Base-by-base conservation (phyloP, 306 rosid species). In the Potentilla sterilis region DNA sequence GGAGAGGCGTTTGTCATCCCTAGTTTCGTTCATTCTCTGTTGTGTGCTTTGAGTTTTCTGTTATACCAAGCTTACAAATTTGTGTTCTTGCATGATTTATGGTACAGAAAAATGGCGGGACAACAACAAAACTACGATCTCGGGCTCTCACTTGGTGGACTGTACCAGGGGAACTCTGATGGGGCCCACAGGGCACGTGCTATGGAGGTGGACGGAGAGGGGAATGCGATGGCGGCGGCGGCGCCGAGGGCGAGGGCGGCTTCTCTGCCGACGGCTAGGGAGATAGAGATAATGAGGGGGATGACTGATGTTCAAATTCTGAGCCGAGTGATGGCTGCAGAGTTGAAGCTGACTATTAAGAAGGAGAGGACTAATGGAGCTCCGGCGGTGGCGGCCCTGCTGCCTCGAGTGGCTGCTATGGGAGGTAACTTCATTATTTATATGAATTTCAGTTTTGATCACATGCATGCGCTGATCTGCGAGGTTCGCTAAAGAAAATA, bases 121-220 rank as follows among this genome's bases (percentile, higher is more conserved):
- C 19, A 32, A 2, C 8, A 61, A 8, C 40, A 9, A 2, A 6
- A 61, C 7, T 0, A 58, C 40, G 82, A 71, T 67, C 90, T 84
- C 15, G 44, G 84, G 21, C 88, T 87, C 75, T 82, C 86, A 59
- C 51, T 87, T 2, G 86, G 85, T 0, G 82, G 80, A 43, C 38
- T 78, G 22, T 75, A 74, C 76, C 1, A 67, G 14, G 64, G 58
- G 19, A 54, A 74, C 10, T 54, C 73, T 9, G 59, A 32, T 54
- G 80, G 70, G 1, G 78, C 42, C 62, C 57, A 70, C n/a, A 38
- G 72, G 65, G 22, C 65, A 18, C 78, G 81, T 11, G 76, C 86
- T 34, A 62, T 85, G 19, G 72, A 85, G 19, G 69, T 41, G 32
- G 85, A 69, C 14, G 79, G 79, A 58, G 43, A 22, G 32, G 16